Conservation (phyloP, 1,284 basidiomycete genomes). For the Amylostereum areolatum region DNA sequence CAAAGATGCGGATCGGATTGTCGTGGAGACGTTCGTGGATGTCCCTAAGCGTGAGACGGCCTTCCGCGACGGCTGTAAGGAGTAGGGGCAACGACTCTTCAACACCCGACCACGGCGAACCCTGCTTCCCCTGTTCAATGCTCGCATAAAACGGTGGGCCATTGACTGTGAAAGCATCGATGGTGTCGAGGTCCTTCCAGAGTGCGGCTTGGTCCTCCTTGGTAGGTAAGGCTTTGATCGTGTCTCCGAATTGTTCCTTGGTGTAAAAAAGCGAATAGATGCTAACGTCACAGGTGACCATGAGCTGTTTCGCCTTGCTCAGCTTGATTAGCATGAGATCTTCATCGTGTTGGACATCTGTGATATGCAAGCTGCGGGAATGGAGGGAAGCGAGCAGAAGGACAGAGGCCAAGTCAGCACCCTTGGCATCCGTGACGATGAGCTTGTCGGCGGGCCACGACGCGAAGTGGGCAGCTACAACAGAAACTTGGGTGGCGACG, state of each 20-base stretch:
- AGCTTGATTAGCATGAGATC: slow-evolving; percentile 90
- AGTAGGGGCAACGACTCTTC: slow-evolving; percentile 88
- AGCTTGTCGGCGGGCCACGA: slow-evolving; percentile 90
- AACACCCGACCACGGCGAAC: slow-evolving; percentile 75
- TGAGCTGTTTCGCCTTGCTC: slow-evolving; percentile 90
- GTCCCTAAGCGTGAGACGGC: slow-evolving; percentile 79
- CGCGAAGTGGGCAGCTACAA: slow-evolving; percentile 83
- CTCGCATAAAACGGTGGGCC: slow-evolving; percentile 78
- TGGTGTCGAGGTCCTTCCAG: slow-evolving; percentile 81
- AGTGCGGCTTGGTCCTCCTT: slow-evolving; percentile 77
- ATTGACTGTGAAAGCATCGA: slow-evolving; percentile 93
- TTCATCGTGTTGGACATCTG: slow-evolving; percentile 85
- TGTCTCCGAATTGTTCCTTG: slow-evolving; percentile 62
- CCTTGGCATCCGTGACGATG: slow-evolving; percentile 91
- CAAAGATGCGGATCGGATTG: slow-evolving; percentile 91
- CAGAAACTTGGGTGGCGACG: slow-evolving; percentile 45
- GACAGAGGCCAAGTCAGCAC: slow-evolving; percentile 90
- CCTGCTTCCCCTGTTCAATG: slow-evolving; percentile 57
- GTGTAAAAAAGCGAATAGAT: slow-evolving; percentile 92
- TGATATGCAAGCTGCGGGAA: slow-evolving; percentile 86
- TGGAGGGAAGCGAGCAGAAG: slow-evolving; percentile 91
- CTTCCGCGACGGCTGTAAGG: slow-evolving; percentile 80
- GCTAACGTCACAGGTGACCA: slow-evolving; percentile 95
- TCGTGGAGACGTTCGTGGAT: slow-evolving; percentile 81
- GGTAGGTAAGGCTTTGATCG: slow-evolving; percentile 66